Conservation (phyloP, 805 yeast species). For the Hanseniaspora hatyaiensis region DNA sequence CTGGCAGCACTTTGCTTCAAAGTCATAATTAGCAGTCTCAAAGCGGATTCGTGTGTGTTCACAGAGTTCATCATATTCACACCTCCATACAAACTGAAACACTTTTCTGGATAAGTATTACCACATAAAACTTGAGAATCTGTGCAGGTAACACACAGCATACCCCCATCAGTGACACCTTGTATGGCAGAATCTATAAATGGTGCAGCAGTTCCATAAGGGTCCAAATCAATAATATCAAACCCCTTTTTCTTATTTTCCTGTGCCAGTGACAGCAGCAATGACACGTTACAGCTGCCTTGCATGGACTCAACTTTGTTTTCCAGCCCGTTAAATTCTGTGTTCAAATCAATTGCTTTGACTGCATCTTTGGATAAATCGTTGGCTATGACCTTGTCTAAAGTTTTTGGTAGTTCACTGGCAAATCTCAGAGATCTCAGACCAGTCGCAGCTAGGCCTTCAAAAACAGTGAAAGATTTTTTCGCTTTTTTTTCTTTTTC, state of each 20-base stretch:
- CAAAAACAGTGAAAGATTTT: conserved; percentile 43
- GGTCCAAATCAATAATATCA: conserved; percentile 88
- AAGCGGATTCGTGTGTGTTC: conserved; percentile 85
- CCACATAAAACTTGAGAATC: conserved; percentile 95
- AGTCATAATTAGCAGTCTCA: conserved; percentile 67
- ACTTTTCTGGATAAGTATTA: conserved; percentile 90
- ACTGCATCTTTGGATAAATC: conserved; percentile 84
- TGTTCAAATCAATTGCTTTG: conserved; percentile 59
- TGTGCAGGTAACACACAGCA: conserved; percentile 85
- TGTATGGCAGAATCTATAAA: conserved; percentile 87
- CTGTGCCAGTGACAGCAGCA: conserved; percentile 38
- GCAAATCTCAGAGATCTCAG: conserved; percentile 87
- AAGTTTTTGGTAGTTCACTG: conserved; percentile 64
- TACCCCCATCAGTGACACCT: conserved; percentile 69
- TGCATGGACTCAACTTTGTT: conserved; percentile 51
- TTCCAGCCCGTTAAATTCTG: conserved; percentile 50
- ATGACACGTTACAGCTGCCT: conserved; percentile 84
- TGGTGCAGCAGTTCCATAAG: conserved; percentile 95
- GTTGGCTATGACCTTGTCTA: conserved; percentile 69
- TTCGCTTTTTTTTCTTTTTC: conserved; percentile 33
- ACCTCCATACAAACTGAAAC: conserved; percentile 91
- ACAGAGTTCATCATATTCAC: conserved; percentile 66
- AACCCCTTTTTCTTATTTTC: conserved; percentile 37
- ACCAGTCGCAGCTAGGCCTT: conserved; percentile 92
- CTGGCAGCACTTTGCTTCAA: conserved; percentile 78